Percentiles rank a stretch among this genome's conserved stretches.
phyloP scores from a whole-genome alignment of 192 early-diverging fungal genomes.

The Coemansia asiatica region DNA sequence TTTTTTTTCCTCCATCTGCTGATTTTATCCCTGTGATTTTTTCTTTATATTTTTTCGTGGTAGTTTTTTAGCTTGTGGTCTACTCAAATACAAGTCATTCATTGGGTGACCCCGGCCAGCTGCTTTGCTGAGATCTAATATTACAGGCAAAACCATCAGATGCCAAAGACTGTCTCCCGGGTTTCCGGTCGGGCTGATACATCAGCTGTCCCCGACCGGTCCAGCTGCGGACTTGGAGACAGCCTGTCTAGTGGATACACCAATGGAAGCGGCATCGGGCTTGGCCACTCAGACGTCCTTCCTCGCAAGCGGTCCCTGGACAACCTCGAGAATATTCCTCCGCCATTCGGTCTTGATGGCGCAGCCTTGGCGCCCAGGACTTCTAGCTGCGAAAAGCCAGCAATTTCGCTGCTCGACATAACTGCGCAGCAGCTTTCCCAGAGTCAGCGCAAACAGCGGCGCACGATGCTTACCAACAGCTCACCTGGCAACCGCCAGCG shows the following conservation, averaged over 20 bases:
- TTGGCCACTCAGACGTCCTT: slow-evolving; percentile 34
- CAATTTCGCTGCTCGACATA: slow-evolving; percentile 44
- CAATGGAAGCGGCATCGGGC: slow-evolving; percentile 23
- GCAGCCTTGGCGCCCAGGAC: slow-evolving; percentile 6
- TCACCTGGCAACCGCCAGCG: slow-evolving; percentile 42
- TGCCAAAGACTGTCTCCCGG: slow-evolving; percentile 26
- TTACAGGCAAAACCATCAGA: slow-evolving; percentile 7
- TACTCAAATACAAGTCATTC: not conserved
- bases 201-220: slow-evolving; percentile 23
- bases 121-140: not conserved
- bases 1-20: not conserved
- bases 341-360: slow-evolving; percentile 29
- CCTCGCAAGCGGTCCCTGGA: slow-evolving; percentile 49
- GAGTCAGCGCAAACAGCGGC: slow-evolving; percentile 46
- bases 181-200: slow-evolving; percentile 12
- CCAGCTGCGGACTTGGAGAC: slow-evolving; percentile 26
- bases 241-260: slow-evolving; percentile 26
- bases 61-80: not conserved
- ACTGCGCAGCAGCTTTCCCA: slow-evolving; percentile 46
- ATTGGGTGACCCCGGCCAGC: not conserved
- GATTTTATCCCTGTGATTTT: not conserved
- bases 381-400: slow-evolving; percentile 16
- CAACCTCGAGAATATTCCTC: slow-evolving; percentile 46
- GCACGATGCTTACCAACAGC: slow-evolving; percentile 43
- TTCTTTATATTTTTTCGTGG: not conserved